These are phyloP conservation scores for Candida maesae DNA, from an alignment of 805 yeast species.

Conservation along the genomic window DNA sequence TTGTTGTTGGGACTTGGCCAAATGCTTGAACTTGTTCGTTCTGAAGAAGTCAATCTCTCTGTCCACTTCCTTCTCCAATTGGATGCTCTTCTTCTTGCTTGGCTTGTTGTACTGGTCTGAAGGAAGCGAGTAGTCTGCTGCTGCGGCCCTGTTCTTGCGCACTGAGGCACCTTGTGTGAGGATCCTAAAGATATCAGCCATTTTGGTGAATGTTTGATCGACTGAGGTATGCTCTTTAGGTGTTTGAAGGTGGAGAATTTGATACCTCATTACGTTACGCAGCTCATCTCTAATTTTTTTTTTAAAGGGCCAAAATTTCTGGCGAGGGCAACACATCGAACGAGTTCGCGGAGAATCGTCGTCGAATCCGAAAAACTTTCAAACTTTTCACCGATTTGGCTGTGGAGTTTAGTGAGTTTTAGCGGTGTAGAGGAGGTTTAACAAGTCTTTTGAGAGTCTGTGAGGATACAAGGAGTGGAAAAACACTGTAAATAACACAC, in stretches of 20 bases:
- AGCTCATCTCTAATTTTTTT: not conserved
- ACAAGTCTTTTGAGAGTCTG: not conserved
- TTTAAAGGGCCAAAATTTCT: not conserved
- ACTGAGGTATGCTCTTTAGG: no score
- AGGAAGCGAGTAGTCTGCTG: slow-evolving; percentile 28
- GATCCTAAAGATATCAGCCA: slow-evolving; percentile 86
- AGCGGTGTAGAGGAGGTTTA: not conserved
- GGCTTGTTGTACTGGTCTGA: slow-evolving; percentile 24
- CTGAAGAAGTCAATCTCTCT: slow-evolving; percentile 83
- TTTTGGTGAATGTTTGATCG: not conserved
- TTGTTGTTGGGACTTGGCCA: slow-evolving; percentile 26
- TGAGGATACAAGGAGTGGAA: not conserved
- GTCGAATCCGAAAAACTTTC: slow-evolving; percentile 1
- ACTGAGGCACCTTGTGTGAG: slow-evolving; percentile 83
- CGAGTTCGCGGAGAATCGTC: slow-evolving; percentile 3
- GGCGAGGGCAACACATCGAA: slow-evolving; percentile 2
- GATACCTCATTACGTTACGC: no score
- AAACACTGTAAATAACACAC: not conserved
- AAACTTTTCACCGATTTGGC: not conserved
- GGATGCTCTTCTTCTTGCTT: slow-evolving; percentile 34
- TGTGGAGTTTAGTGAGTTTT: not conserved
- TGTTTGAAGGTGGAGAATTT: no score
- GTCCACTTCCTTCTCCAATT: slow-evolving; percentile 49
- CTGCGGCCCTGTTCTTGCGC: slow-evolving; percentile 43
- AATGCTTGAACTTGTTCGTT: slow-evolving; percentile 37